Conservation (phyloP, 345 rosid species). For the sweet orange (Citrus sinensis) region DNA sequence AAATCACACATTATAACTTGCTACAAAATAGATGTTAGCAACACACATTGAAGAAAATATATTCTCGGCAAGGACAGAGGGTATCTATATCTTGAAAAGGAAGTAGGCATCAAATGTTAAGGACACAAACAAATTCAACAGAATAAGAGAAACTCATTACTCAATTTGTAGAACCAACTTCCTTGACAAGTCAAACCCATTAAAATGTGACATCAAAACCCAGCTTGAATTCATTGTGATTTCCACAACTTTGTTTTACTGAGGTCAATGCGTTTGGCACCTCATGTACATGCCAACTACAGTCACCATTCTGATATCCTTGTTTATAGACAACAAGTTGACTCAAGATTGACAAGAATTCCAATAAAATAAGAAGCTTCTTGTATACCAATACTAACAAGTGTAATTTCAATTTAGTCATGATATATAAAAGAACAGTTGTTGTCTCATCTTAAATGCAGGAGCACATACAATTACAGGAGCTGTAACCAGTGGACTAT, state of each 20-base stretch:
- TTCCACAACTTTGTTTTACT: not conserved
- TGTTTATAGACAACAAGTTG: conserved; percentile 4
- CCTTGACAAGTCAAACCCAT: not conserved
- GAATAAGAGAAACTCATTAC: not conserved
- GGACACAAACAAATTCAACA: not conserved
- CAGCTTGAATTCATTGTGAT: conserved; percentile 2
- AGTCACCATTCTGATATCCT: not conserved
- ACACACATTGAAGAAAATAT: not conserved
- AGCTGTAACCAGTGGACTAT: conserved; percentile 53
- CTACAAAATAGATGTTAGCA: not conserved
- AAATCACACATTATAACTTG: not conserved
- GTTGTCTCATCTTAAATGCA: conserved; percentile 5
- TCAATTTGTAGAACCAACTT: not conserved
- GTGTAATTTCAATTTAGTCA: not conserved
- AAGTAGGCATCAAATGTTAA: not conserved
- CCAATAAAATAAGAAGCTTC: not conserved
- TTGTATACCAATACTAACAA: not conserved
- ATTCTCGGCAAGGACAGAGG: not conserved
- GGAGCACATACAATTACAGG: conserved; percentile 72
- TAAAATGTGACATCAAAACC: not conserved
- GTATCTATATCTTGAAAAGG: not conserved
- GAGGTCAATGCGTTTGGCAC: not conserved
- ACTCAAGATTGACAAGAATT: not conserved
- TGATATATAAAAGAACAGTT: not conserved
- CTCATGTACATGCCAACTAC: not conserved